Percentiles rank a stretch among this genome's conserved stretches.
Evolutionary conservation across 129 eudicot genomes (phyloP).

Genomic region (Chrysanthemum makinoi): DNA sequence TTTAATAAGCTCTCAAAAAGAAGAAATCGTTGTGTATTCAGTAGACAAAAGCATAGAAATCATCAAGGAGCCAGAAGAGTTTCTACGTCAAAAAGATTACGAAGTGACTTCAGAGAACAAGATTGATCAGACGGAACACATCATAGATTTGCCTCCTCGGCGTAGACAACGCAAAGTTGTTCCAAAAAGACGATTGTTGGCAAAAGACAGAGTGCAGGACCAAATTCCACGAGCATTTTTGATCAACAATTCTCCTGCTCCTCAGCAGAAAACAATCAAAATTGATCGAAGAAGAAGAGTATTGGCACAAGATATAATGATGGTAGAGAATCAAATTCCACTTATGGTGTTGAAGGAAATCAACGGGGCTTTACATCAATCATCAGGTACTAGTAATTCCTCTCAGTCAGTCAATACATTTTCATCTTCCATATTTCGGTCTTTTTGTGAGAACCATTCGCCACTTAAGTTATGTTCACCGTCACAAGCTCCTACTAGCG

Average conservation of each 20-base stretch:
- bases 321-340: slow-evolving; percentile 47
- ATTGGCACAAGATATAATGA: slow-evolving; percentile 30
- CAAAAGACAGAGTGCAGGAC: too few relatives aligned
- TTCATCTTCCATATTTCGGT: background rate
- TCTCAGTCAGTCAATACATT: background rate
- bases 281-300: background rate
- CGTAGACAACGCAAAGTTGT: too few relatives aligned
- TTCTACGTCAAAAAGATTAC: too few relatives aligned
- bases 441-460: slow-evolving; percentile 14
- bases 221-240: too few relatives aligned
- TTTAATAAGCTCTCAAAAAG: too few relatives aligned
- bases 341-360: slow-evolving; percentile 22
- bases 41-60: background rate
- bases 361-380: background rate
- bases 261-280: too few relatives aligned
- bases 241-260: too few relatives aligned
- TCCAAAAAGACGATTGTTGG: too few relatives aligned
- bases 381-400: background rate
- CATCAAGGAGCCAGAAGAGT: background rate
- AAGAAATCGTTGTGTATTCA: background rate
- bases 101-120: too few relatives aligned
- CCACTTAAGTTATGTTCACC: slow-evolving; percentile 18
- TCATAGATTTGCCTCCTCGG: too few relatives aligned
- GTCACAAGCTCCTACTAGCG: slow-evolving; percentile 14
- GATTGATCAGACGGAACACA: too few relatives aligned